phyloP scores from a whole-genome alignment of 2,329 filamentous ascomycete genomes.

The Fusarium pseudograminearum region DNA sequence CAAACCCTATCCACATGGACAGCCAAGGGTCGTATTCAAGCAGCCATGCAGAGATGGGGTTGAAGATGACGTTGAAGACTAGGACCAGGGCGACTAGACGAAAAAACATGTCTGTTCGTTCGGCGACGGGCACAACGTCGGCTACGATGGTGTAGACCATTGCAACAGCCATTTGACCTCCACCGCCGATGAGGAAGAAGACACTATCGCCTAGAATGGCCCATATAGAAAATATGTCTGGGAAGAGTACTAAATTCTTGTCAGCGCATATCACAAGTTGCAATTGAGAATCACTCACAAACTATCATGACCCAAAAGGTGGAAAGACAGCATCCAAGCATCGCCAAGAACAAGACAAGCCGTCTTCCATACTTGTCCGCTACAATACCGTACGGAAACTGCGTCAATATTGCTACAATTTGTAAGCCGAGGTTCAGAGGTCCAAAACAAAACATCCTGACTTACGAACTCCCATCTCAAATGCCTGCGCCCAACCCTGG shows the following conservation, averaged over 20 bases:
- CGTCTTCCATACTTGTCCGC: conserved; percentile 61
- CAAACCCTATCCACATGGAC: conserved; percentile 53
- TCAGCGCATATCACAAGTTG: conserved; percentile 6
- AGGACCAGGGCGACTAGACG: conserved; percentile 54
- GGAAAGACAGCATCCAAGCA: conserved; percentile 50
- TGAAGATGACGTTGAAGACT: conserved; percentile 54
- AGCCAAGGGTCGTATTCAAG: conserved; percentile 57
- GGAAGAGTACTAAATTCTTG: conserved; percentile 51
- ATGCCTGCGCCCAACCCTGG: conserved; percentile 59
- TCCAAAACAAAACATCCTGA: neutral
- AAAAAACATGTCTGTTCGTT: conserved; percentile 58
- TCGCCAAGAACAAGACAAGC: conserved; percentile 55
- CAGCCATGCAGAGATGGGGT: conserved; percentile 57
- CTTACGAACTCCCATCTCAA: conserved; percentile 61
- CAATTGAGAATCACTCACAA: conserved; percentile 42
- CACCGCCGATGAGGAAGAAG: conserved; percentile 58
- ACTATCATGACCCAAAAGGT: conserved; percentile 49
- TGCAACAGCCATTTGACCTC: conserved; percentile 53
- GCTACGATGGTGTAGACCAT: conserved; percentile 61
- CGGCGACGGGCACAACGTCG: conserved; percentile 56
- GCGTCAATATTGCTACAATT: conserved; percentile 54
- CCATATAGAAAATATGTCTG: conserved; percentile 57
- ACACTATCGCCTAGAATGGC: conserved; percentile 51
- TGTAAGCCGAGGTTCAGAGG: neutral
- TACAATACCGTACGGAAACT: conserved; percentile 61